Conservation (phyloP, 1,139 yeast species). For the Pichia inconspicua region DNA sequence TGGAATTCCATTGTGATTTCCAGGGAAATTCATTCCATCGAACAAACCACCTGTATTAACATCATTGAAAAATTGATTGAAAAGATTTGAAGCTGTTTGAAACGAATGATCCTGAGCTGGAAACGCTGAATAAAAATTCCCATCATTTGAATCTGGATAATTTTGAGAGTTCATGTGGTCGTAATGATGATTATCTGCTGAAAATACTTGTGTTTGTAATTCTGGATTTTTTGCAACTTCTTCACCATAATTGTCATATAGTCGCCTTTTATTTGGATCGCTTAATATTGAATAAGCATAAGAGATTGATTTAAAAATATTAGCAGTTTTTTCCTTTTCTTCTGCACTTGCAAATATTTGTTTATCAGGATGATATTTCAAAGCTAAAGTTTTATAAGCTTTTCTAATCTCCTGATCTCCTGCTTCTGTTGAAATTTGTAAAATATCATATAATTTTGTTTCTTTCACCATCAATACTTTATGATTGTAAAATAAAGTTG, state of each 20-base stretch:
- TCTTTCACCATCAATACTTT: slow-evolving; percentile 23
- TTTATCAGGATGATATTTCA: slow-evolving; percentile 52
- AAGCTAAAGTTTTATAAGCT: slow-evolving; percentile 46
- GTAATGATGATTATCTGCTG: slow-evolving; percentile 8
- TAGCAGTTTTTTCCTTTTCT: slow-evolving; percentile 36
- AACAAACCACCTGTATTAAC: slow-evolving; percentile 1
- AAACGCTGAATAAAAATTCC: background rate
- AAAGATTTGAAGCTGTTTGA: background rate
- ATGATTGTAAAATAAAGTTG: background rate
- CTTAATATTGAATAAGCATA: slow-evolving; percentile 46
- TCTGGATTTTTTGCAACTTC: slow-evolving; percentile 31
- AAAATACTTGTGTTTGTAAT: slow-evolving; percentile 6
- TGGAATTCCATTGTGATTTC: slow-evolving; percentile 1
- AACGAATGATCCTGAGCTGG: background rate
- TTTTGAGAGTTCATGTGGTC: background rate
- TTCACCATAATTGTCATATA: slow-evolving; percentile 54
- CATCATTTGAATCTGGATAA: background rate
- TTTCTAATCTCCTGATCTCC: slow-evolving; percentile 39
- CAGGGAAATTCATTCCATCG: slow-evolving; percentile 1
- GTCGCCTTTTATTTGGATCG: slow-evolving; percentile 38
- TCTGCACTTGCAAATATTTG: slow-evolving; percentile 44
- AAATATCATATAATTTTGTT: slow-evolving; percentile 38
- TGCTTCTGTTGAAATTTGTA: slow-evolving; percentile 41
- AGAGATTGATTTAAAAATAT: slow-evolving; percentile 41
- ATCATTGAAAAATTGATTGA: slow-evolving; percentile 5